Conservation (phyloP, 371 early-diverging fungal genomes). For the Mucor irregularis region DNA sequence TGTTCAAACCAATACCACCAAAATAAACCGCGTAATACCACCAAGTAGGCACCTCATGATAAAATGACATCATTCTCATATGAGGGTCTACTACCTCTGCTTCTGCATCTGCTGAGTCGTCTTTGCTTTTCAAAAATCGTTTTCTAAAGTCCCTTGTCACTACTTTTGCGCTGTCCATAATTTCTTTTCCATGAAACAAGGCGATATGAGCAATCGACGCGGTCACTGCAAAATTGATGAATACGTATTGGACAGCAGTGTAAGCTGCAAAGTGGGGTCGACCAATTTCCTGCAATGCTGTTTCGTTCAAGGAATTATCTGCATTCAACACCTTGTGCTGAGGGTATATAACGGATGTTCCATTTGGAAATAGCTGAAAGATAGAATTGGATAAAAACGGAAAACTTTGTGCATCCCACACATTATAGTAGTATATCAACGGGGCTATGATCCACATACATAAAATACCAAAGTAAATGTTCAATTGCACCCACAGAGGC, state of each 20-base stretch:
- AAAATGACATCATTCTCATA: constrained; percentile 9
- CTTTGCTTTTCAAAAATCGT: constrained; percentile 2
- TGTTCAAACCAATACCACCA: constrained; percentile 60
- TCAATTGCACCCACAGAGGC: constrained; percentile 60
- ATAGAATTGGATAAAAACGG: constrained; percentile 47
- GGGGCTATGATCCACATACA: constrained; percentile 42
- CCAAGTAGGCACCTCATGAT: constrained; percentile 60
- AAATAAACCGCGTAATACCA: constrained; percentile 72
- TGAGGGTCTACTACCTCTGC: not conserved
- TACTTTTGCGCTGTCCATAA: not conserved
- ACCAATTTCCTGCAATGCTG: constrained; percentile 38
- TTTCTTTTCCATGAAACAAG: constrained; percentile 46
- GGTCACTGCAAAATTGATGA: constrained; percentile 50
- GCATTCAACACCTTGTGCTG: constrained; percentile 39
- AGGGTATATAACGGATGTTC: constrained; percentile 32
- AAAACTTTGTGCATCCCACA: constrained; percentile 49
- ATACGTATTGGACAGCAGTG: constrained; percentile 27
- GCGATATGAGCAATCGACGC: constrained; percentile 53
- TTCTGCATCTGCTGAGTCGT: not conserved
- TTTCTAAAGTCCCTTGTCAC: not conserved
- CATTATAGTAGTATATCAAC: constrained; percentile 36
- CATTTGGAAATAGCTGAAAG: constrained; percentile 29
- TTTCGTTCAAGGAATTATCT: constrained; percentile 38
- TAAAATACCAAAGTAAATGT: constrained; percentile 39
- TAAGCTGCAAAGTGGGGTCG: constrained; percentile 33